These are phyloP conservation scores for Nakazawaea laoshanensis DNA, from an alignment of 805 yeast species.

Conservation along the genomic window DNA sequence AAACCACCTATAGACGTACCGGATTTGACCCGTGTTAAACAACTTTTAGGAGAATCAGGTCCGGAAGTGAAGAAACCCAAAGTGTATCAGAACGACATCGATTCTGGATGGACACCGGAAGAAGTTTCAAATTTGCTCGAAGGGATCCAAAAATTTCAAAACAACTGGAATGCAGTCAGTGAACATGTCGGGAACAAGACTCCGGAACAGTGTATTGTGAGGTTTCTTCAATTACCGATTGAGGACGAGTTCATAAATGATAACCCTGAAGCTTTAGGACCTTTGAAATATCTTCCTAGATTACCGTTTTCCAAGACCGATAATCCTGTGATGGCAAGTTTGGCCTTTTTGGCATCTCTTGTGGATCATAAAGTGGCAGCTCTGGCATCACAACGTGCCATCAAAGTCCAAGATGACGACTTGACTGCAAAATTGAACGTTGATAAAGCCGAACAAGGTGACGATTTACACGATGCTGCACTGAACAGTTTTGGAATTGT, in stretches of 20 bases:
- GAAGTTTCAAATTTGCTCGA: conserved; percentile 54
- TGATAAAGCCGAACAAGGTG: conserved; percentile 16
- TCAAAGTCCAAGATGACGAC: conserved; percentile 37
- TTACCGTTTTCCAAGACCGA: conserved; percentile 80
- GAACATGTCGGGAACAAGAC: conserved; percentile 58
- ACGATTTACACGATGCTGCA: conserved; percentile 48
- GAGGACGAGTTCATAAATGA: conserved; percentile 64
- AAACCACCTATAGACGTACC: conserved; percentile 50
- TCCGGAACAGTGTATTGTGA: conserved; percentile 70
- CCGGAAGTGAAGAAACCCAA: conserved; percentile 23
- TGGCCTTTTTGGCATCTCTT: conserved; percentile 76
- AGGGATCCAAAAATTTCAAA: conserved; percentile 52
- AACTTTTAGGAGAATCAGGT: conserved; percentile 11
- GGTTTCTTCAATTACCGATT: conserved; percentile 72
- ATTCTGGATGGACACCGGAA: conserved; percentile 55
- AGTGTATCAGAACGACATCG: conserved; percentile 26
- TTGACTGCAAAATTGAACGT: conserved; percentile 28
- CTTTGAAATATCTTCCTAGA: conserved; percentile 74
- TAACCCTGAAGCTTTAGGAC: conserved; percentile 45
- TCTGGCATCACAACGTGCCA: conserved; percentile 67
- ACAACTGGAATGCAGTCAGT: conserved; percentile 78
- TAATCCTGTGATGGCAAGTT: conserved; percentile 90
- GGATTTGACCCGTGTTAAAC: conserved; percentile 20
- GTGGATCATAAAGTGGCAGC: conserved; percentile 83
- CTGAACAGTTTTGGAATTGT: conserved; percentile 64